Percentiles rank a stretch among this genome's conserved stretches.
Conservation (phyloP, 2,329 filamentous ascomycete species). For the Botrytis pseudocinerea region DNA sequence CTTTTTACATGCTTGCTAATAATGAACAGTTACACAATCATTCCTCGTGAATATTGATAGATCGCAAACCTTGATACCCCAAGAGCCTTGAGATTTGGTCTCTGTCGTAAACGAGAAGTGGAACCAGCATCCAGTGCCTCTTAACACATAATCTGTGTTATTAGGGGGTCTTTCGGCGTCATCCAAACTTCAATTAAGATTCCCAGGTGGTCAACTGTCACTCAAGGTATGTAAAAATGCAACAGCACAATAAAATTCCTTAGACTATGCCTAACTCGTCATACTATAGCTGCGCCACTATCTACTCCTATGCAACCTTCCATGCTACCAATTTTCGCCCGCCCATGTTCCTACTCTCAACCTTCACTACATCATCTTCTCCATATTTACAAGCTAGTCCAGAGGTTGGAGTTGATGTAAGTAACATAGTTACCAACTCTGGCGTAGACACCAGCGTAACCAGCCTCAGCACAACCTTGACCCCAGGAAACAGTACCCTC, state of each 20-base stretch:
- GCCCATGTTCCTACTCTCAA: neutral
- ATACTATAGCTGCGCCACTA: neutral
- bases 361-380: neutral
- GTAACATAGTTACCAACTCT: constrained; percentile 28
- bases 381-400: neutral
- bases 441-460: constrained; percentile 30
- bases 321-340: neutral
- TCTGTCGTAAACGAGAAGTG: neutral
- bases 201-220: neutral
- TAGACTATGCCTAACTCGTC: neutral
- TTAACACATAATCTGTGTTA: neutral
- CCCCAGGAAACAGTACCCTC: constrained; percentile 32
- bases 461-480: constrained; percentile 30
- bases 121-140: neutral
- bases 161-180: neutral
- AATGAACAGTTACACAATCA: neutral
- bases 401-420: constrained; percentile 13
- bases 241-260: neutral
- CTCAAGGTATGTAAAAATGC: neutral
- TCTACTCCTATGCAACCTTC: neutral
- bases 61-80: neutral
- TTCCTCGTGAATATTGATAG: neutral
- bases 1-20: neutral
- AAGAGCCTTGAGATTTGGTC: neutral
- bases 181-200: neutral